Base-by-base conservation (phyloP, 768 basidiomycete species). In the Mycena albidolilacea region DNA sequence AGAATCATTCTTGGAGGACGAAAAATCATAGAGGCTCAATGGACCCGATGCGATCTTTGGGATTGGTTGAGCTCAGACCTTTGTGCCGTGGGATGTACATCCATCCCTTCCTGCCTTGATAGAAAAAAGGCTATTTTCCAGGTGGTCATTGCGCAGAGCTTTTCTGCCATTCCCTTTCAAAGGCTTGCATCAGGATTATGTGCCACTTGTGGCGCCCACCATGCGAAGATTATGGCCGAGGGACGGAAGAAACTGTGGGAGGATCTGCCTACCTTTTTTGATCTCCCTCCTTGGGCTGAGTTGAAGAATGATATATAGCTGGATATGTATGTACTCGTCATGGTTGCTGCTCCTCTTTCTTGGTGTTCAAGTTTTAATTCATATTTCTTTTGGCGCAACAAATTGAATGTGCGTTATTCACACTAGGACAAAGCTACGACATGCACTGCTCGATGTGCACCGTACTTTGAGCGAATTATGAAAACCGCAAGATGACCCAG, bases 181-280 rank as follows among this genome's bases (percentile, higher is more conserved):
- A 12, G 4, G 12, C 44, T 14, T 17, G 7, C 7, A 5, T n/a
- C 15, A 30, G 5, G 7, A 5, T 46, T 64, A 7, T 64, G 63
- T 23, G 37, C 1, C 8, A 21, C 46, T 0, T 70, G 69, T 14
- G 17, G n/a, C 3, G 5, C 7, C 30, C 41, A 46, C 5, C 46
- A 43, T 43, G 0, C 8, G 52, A 35, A 54, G 38, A 21, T 37
- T 35, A 58, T 64, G 35, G 44, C 43, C 10, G 5, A 59, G 1
- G 69, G 37, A 1, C 54, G 69, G 19, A 64, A 59, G 57, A 37
- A 70, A 11, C n/a, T 70, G 15, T 70, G 69, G 69, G 69, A 58
- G 5, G 44, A 50, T 8, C 63, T 64, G 2, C 63, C 69, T 4
- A 50, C 10, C 14, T 70, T 57, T 43, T 70, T 70, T 15, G 63